Percentiles rank a stretch among this genome's conserved stretches.
phyloP scores from a whole-genome alignment of 352 stramenopile species.

The Pythium dissotocum region DNA sequence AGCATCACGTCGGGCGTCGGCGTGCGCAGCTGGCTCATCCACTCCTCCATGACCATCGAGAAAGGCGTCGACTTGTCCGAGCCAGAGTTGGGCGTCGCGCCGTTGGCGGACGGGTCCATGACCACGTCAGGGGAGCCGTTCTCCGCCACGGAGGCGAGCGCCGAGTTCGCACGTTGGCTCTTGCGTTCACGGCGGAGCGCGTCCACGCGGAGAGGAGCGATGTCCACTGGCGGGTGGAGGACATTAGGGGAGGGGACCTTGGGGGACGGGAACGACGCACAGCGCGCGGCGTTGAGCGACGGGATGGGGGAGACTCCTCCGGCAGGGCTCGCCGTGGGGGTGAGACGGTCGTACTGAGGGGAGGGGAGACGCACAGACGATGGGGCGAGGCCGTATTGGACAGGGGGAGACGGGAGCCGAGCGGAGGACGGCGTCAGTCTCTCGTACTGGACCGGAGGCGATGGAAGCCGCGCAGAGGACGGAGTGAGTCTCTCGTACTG shows the following conservation, averaged over 20 bases:
- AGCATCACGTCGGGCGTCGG: slow-evolving; percentile 80
- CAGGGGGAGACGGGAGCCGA: slow-evolving; percentile 11
- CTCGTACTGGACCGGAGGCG: slow-evolving; percentile 15
- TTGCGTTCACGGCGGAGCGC: slow-evolving; percentile 14
- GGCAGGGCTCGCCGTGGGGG: slow-evolving; percentile 16
- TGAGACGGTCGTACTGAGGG: slow-evolving; percentile 23
- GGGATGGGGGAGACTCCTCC: slow-evolving; percentile 15
- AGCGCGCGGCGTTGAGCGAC: slow-evolving; percentile 10
- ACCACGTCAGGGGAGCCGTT: slow-evolving; percentile 26
- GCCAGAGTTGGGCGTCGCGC: slow-evolving; percentile 14
- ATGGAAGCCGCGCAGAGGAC: background rate
- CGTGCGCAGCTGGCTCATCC: slow-evolving; percentile 78
- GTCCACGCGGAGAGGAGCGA: slow-evolving; percentile 21
- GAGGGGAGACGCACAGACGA: slow-evolving; percentile 17
- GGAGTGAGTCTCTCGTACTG: slow-evolving; percentile 4
- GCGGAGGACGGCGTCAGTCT: slow-evolving; percentile 13
- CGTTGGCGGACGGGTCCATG: slow-evolving; percentile 11
- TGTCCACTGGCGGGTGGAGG: slow-evolving; percentile 20
- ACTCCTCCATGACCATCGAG: slow-evolving; percentile 74
- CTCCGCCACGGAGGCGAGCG: slow-evolving; percentile 19
- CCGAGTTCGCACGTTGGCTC: background rate
- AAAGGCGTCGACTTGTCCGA: slow-evolving; percentile 56
- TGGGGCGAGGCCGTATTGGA: slow-evolving; percentile 12
- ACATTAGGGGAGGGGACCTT: slow-evolving; percentile 16
- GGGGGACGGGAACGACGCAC: slow-evolving; percentile 23